These are phyloP conservation scores for Amphicarpaea edgeworthii DNA, from an alignment of 306 rosid species.

Conservation along the genomic window DNA sequence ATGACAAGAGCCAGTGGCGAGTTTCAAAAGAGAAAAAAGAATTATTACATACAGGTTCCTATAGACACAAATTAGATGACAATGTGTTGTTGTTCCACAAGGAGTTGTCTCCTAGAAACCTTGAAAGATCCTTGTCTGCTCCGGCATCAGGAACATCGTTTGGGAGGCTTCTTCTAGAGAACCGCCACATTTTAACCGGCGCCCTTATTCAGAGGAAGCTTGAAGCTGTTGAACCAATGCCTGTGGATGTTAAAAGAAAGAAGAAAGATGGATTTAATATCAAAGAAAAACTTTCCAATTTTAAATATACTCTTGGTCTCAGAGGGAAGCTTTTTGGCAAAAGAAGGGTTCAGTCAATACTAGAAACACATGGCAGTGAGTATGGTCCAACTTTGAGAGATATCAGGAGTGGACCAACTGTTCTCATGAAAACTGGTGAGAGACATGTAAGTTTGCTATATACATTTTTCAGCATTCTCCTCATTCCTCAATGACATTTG, in stretches of 20 bases:
- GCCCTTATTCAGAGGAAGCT: slow-evolving; percentile 77
- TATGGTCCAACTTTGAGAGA: slow-evolving; percentile 52
- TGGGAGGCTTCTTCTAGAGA: slow-evolving; percentile 83
- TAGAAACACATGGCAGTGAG: slow-evolving; percentile 55
- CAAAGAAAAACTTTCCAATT: slow-evolving; percentile 77
- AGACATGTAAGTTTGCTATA: slow-evolving; percentile 64
- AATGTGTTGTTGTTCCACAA: slow-evolving; percentile 49
- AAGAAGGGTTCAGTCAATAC: slow-evolving; percentile 63
- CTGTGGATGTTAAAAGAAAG: slow-evolving; percentile 50
- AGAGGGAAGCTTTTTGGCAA: slow-evolving; percentile 71
- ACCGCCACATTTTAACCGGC: slow-evolving; percentile 70
- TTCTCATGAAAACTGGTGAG: slow-evolving; percentile 64
- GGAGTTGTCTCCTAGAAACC: slow-evolving; percentile 75
- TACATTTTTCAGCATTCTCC: not conserved
- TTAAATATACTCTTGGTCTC: slow-evolving; percentile 65
- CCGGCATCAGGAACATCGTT: slow-evolving; percentile 82
- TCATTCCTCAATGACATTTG: not conserved
- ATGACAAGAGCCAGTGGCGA: slow-evolving; percentile 46
- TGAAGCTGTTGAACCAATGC: slow-evolving; percentile 61
- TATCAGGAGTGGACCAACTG: slow-evolving; percentile 77
- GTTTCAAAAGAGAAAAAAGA: slow-evolving; percentile 50
- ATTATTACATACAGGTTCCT: slow-evolving; percentile 66
- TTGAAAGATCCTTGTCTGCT: slow-evolving; percentile 80
- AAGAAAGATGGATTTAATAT: slow-evolving; percentile 74
- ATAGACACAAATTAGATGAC: slow-evolving; percentile 62